phyloP scores from a whole-genome alignment of 2,329 filamentous ascomycete species.

The Pyrenochaeta sp. region DNA sequence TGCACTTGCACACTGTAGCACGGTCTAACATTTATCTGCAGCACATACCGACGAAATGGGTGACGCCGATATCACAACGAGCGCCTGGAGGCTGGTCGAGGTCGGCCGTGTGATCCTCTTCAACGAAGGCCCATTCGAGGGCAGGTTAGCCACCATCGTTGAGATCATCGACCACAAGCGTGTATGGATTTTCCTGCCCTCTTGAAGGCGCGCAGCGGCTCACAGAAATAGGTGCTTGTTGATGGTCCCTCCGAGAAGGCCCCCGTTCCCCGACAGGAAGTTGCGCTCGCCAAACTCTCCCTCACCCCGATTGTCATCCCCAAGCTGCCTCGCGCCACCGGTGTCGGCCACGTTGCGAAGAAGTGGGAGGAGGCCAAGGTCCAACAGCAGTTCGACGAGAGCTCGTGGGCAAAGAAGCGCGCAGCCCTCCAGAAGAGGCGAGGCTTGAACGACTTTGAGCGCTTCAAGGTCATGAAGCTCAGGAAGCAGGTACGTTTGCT shows the following conservation, averaged over 20 bases:
- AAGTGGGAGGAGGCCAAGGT: conserved; percentile 91
- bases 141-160: conserved; percentile 91
- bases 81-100: conserved; percentile 87
- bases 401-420: conserved; percentile 93
- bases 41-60: conserved; percentile 54
- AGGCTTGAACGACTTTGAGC: conserved; percentile 96
- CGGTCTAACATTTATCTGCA: conserved; percentile 36
- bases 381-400: conserved; percentile 91
- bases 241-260: conserved; percentile 88
- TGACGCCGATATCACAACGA: conserved; percentile 58
- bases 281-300: conserved; percentile 81
- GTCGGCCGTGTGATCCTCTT: conserved; percentile 97
- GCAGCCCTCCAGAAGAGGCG: conserved; percentile 85
- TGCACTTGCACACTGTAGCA: conserved; percentile 24
- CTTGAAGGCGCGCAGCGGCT: conserved; percentile 32
- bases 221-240: conserved; percentile 78
- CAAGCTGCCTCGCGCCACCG: conserved; percentile 84
- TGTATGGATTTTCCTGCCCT: conserved; percentile 71
- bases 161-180: conserved; percentile 99
- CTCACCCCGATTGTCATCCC: conserved; percentile 89
- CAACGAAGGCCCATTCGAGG: conserved; percentile 79
- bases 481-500: conserved; percentile 86
- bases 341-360: conserved; percentile 82
- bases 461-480: conserved; percentile 99
- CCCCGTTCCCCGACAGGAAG: conserved; percentile 84